phyloP scores from a whole-genome alignment of 345 rosid genomes.

The Acer saccharum region DNA sequence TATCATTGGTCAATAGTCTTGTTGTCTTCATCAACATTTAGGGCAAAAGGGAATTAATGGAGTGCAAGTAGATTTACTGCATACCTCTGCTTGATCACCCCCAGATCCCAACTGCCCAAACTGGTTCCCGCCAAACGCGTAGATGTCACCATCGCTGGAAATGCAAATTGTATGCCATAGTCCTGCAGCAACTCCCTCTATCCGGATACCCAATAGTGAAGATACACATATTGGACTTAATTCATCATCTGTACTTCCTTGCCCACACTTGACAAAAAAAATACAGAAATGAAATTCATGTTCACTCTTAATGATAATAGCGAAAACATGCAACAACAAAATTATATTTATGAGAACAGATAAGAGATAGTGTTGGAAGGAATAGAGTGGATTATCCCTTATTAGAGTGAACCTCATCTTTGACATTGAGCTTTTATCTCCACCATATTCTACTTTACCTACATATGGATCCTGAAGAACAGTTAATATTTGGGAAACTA shows the following conservation, averaged over 20 bases:
- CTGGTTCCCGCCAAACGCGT: conserved; percentile 96
- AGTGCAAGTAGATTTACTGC: not conserved
- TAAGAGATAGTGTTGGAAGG: conserved; percentile 14
- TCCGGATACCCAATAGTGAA: conserved; percentile 76
- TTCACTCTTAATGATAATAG: conserved; percentile 14
- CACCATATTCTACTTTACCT: conserved; percentile 70
- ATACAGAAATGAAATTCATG: conserved; percentile 16
- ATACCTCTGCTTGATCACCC: conserved; percentile 94
- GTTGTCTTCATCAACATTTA: not conserved
- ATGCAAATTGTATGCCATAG: conserved; percentile 94
- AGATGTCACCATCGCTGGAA: conserved; percentile 88
- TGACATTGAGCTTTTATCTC: conserved; percentile 53
- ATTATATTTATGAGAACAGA: conserved; percentile 8
- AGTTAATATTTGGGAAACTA: conserved; percentile 31
- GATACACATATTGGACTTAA: conserved; percentile 86
- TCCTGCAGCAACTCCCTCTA: conserved; percentile 83
- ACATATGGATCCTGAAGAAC: conserved; percentile 48
- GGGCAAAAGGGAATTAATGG: not conserved
- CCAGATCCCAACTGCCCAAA: conserved; percentile 99
- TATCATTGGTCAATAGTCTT: not conserved
- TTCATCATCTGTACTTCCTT: conserved; percentile 95
- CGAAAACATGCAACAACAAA: conserved; percentile 6
- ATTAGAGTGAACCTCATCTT: conserved; percentile 52
- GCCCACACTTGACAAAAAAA: conserved; percentile 79
- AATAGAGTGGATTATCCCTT: conserved; percentile 38